Base-by-base conservation (phyloP, 2,329 filamentous ascomycete genomes). In the Fusarium fujikuroi region DNA sequence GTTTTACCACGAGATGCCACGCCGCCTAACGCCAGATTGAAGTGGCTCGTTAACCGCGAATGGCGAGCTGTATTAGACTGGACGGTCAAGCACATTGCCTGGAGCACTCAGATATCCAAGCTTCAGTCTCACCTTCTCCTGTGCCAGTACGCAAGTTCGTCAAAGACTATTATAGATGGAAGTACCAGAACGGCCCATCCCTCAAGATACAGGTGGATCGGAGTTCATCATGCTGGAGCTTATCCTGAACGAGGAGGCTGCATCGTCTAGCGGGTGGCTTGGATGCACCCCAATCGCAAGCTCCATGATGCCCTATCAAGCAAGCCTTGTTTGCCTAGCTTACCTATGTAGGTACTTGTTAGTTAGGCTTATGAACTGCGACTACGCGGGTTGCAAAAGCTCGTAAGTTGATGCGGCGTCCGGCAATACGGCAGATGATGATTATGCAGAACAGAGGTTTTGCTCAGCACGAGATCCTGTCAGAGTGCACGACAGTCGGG, bases 1-100 rank as follows among this genome's bases (percentile, higher is more conserved):
- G 73, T 70, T 77, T 77, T 63, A 76, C 53, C 60, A 69, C 44
- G 52, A 63, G 60, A 71, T 73, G 52, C 63, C 64, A 59, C 59
- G 60, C 61, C 58, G 63, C 42, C 30, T 40, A 56, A 53, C 44
- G 43, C 50, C 57, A 69, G 44, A 53, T 56, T 58, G 58, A 63
- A 64, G 56, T 65, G 50, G 63, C 25, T 44, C 43, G 18, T 60
- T 44, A 60, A 54, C 40, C 54, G 70, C 57, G 40, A 53, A 74
- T 57, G 32, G 60, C 63, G 67, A 60, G 67, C 32, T 64, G 61
- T 47, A 23, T 49, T 28, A n/a, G 44, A 63, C 36, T 59, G 32
- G 43, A 39, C 43, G 44, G 53, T 63, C 44, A 37, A 49, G 25
- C 16, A 43, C 61, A 25, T 43, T 30, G 32, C 28, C 44, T 34